These are phyloP conservation scores for Neoboletus magnificus DNA, from an alignment of 768 basidiomycete species.

Conservation along the genomic window DNA sequence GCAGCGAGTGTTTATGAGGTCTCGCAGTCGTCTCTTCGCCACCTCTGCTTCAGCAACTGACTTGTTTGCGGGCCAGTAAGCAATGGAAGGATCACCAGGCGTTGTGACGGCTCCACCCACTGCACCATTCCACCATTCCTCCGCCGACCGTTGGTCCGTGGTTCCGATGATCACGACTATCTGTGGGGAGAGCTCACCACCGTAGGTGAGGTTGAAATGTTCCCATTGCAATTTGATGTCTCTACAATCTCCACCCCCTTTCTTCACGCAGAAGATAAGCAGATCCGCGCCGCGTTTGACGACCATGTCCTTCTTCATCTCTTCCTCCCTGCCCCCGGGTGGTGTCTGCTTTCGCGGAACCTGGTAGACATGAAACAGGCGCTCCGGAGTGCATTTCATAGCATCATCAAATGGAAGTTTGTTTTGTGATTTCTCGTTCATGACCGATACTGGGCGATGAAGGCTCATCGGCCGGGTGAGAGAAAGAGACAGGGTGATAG, in stretches of 20 bases:
- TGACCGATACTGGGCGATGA: constrained; percentile 13
- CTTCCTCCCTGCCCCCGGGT: background rate
- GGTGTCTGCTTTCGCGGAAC: constrained; percentile 8
- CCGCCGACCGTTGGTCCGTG: constrained; percentile 14
- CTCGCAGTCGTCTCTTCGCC: constrained; percentile 3
- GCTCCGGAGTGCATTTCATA: constrained; percentile 14
- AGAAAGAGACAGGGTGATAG: constrained; percentile 10
- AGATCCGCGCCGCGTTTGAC: constrained; percentile 24
- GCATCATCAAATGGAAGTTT: constrained; percentile 19
- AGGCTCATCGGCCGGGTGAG: constrained; percentile 2
- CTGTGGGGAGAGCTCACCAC: constrained; percentile 26
- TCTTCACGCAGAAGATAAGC: constrained; percentile 22
- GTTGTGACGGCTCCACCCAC: background rate
- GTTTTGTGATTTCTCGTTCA: background rate
- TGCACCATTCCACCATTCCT: constrained; percentile 18
- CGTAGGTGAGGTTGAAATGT: constrained; percentile 20
- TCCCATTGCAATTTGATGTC: constrained; percentile 23
- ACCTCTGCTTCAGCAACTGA: background rate
- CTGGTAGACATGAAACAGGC: constrained; percentile 18
- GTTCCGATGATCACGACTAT: constrained; percentile 22
- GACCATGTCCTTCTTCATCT: constrained; percentile 2
- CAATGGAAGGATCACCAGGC: constrained; percentile 8
- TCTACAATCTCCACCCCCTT: background rate
- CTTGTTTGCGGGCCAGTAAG: constrained; percentile 15
- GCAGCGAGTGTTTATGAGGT: constrained; percentile 20